These are phyloP conservation scores for Aureobasidium uvarum DNA, from an alignment of 2,329 filamentous ascomycete genomes.

Conservation along the genomic window DNA sequence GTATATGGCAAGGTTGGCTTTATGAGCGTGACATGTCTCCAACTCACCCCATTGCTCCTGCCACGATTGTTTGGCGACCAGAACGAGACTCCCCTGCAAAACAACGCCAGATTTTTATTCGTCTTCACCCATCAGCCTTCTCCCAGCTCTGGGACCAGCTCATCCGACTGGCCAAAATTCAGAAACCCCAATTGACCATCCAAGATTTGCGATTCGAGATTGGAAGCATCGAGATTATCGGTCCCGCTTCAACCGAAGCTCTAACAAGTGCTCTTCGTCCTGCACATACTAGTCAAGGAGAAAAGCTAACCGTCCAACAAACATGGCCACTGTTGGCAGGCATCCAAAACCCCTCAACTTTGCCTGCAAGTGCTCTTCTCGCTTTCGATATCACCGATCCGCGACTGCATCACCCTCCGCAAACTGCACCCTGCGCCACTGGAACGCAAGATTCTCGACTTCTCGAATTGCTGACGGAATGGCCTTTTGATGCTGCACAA, in stretches of 20 bases:
- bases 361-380: slow-evolving; percentile 69
- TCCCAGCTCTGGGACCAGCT: slow-evolving; percentile 66
- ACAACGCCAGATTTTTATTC: slow-evolving; percentile 60
- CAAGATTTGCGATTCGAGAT: slow-evolving; percentile 71
- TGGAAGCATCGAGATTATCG: slow-evolving; percentile 67
- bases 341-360: slow-evolving; percentile 65
- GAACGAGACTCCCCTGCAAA: slow-evolving; percentile 28
- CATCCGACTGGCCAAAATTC: slow-evolving; percentile 56
- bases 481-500: slow-evolving; percentile 61
- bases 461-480: slow-evolving; percentile 61
- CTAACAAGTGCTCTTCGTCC: slow-evolving; percentile 67
- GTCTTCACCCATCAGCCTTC: slow-evolving; percentile 81
- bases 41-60: slow-evolving; percentile 64
- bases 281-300: slow-evolving; percentile 35
- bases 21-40: slow-evolving; percentile 55
- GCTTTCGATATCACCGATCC: slow-evolving; percentile 75
- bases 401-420: slow-evolving; percentile 72
- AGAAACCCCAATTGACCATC: slow-evolving; percentile 61
- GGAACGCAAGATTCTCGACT: slow-evolving; percentile 41
- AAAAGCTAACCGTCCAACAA: slow-evolving; percentile 39
- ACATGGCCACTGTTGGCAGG: slow-evolving; percentile 55
- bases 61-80: slow-evolving; percentile 73
- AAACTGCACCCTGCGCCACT: slow-evolving; percentile 45
- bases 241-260: slow-evolving; percentile 76
- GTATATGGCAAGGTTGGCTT: slow-evolving; percentile 58